phyloP scores from a whole-genome alignment of 257 asterid species.

The Perilla frutescens region DNA sequence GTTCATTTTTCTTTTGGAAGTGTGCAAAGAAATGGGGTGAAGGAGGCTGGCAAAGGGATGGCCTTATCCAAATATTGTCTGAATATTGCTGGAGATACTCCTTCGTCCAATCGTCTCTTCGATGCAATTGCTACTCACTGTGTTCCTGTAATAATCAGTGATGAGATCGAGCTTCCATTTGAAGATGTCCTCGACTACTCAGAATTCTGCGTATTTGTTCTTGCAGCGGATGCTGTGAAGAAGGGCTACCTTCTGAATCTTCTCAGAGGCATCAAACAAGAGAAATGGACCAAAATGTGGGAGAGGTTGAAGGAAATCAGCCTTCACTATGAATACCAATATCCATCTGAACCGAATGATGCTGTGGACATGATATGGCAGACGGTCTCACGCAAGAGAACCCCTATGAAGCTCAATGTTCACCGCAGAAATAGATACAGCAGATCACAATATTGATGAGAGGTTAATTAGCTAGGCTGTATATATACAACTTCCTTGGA shows the following conservation, averaged over 20 bases:
- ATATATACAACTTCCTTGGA: too few species aligned
- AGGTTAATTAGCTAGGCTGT: not conserved
- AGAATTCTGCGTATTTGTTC: conserved; percentile 70
- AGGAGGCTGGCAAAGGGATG: conserved; percentile 73
- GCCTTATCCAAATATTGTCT: conserved; percentile 79
- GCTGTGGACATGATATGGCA: conserved; percentile 98
- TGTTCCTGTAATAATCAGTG: conserved; percentile 89
- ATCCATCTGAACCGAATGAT: conserved; percentile 63
- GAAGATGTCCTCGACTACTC: conserved; percentile 80
- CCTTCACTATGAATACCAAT: conserved; percentile 65
- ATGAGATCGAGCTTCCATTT: conserved; percentile 81
- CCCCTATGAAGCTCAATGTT: conserved; percentile 41
- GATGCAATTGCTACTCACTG: conserved; percentile 87
- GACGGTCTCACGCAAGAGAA: conserved; percentile 61
- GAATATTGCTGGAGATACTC: conserved; percentile 90
- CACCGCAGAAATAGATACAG: conserved; percentile 66
- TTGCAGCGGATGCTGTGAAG: conserved; percentile 60
- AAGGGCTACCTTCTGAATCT: conserved; percentile 66
- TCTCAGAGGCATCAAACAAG: conserved; percentile 61
- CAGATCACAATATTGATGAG: conserved; percentile 39
- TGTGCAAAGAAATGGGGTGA: conserved; percentile 58
- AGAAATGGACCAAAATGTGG: conserved; percentile 82
- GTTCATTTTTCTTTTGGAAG: conserved; percentile 75
- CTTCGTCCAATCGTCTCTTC: conserved; percentile 87
- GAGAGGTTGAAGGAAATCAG: conserved; percentile 55